Evolutionary conservation across 2,329 filamentous ascomycete species (phyloP).

Genomic region (Pyricularia pennisetigena): DNA sequence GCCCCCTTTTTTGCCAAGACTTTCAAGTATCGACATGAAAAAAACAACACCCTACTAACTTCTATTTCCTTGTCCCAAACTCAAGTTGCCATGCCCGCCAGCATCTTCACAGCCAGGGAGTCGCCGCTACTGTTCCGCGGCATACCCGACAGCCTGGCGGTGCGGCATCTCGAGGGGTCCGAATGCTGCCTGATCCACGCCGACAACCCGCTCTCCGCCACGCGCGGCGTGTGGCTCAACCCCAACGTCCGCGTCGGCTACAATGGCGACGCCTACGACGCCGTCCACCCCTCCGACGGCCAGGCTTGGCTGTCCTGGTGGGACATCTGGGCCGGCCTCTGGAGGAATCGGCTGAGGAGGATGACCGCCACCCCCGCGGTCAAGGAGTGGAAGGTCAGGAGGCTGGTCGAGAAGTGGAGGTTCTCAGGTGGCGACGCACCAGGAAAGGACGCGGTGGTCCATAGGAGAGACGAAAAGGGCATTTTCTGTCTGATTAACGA

Average conservation of each 20-base stretch:
- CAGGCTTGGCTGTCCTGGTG: constrained; percentile 30
- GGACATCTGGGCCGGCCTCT: constrained; percentile 42
- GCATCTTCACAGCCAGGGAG: constrained; percentile 4
- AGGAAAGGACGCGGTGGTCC: background rate
- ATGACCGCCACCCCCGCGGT: constrained; percentile 23
- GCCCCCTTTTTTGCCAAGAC: too few relatives aligned
- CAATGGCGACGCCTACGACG: constrained; percentile 39
- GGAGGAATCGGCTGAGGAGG: constrained; percentile 47
- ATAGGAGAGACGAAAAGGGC: constrained; percentile 25
- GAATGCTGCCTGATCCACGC: constrained; percentile 72
- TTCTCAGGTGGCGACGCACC: constrained; percentile 1
- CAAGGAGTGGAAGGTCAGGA: constrained; percentile 25
- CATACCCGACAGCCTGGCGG: constrained; percentile 50
- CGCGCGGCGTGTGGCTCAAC: constrained; percentile 55
- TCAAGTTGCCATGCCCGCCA: constrained; percentile 4
- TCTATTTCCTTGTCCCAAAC: background rate
- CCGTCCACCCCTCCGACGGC: constrained; percentile 25
- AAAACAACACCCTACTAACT: background rate
- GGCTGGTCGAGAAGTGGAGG: constrained; percentile 30
- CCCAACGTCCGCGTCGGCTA: constrained; percentile 61
- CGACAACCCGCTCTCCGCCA: constrained; percentile 50
- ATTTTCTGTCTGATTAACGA: constrained; percentile 45
- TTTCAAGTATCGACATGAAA: background rate
- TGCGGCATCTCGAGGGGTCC: constrained; percentile 59
- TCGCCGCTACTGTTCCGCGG: constrained; percentile 49